Conservation (phyloP, 768 basidiomycete species). For the Hygrophorus russula region DNA sequence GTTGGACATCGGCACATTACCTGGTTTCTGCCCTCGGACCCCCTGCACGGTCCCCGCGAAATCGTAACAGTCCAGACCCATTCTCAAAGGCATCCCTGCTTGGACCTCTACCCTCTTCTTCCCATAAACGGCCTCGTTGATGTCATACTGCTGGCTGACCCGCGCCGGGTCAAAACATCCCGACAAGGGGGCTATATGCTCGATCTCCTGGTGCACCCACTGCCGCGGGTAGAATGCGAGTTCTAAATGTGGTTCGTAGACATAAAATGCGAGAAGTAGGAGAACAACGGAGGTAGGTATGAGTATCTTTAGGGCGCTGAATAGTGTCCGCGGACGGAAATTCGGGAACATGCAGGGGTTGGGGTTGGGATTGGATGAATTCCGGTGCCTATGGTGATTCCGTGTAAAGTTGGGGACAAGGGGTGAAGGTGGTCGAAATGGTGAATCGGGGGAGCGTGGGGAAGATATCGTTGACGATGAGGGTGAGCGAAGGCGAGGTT, state of each 20-base stretch:
- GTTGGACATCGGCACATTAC: slow-evolving; percentile 23
- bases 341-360: slow-evolving; percentile 11
- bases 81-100: slow-evolving; percentile 65
- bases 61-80: slow-evolving; percentile 87
- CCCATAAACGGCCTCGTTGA: slow-evolving; percentile 52
- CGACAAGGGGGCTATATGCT: slow-evolving; percentile 46
- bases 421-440: slow-evolving; percentile 14
- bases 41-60: slow-evolving; percentile 74
- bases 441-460: slow-evolving; percentile 8
- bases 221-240: slow-evolving; percentile 63
- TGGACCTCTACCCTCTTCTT: slow-evolving; percentile 62
- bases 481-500: slow-evolving; percentile 17
- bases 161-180: slow-evolving; percentile 64
- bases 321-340: slow-evolving; percentile 24
- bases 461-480: slow-evolving; percentile 5
- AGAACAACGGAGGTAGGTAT: slow-evolving; percentile 27
- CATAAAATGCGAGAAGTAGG: slow-evolving; percentile 36
- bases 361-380: slow-evolving; percentile 12
- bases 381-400: slow-evolving; percentile 11
- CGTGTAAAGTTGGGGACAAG: slow-evolving; percentile 11
- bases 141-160: slow-evolving; percentile 57
- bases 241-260: slow-evolving; percentile 83
- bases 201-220: slow-evolving; percentile 71
- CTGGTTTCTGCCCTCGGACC: slow-evolving; percentile 10
- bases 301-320: slow-evolving; percentile 31